phyloP scores from a whole-genome alignment of 148 eudicot genomes.

The Silene uniflora region DNA sequence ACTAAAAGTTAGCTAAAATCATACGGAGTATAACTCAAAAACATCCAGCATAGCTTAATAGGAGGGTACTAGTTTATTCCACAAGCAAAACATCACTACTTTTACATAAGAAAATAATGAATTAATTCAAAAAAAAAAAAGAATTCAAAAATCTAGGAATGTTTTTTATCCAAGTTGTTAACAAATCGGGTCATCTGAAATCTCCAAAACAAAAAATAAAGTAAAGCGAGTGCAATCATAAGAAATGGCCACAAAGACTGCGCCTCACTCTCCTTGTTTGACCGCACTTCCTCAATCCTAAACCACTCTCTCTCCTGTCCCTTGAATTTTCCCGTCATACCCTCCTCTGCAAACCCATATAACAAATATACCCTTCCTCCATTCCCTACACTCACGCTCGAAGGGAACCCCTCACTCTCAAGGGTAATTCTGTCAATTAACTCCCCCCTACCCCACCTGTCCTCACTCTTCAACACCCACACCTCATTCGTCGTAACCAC shows the following conservation, averaged over 20 bases:
- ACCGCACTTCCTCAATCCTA: conserved; percentile 54
- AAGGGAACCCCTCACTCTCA: conserved; percentile 49
- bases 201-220: conserved; percentile 73
- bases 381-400: conserved; percentile 53
- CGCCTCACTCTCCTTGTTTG: conserved; percentile 43
- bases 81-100: too few relatives aligned
- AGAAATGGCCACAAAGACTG: conserved; percentile 60
- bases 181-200: conserved; percentile 74
- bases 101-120: background rate
- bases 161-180: conserved; percentile 58
- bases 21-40: too few relatives aligned
- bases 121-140: background rate
- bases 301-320: conserved; percentile 52
- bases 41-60: too few relatives aligned
- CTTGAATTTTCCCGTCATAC: conserved; percentile 40
- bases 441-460: conserved; percentile 57
- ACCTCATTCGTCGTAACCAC: conserved; percentile 47
- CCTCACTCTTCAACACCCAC: conserved; percentile 61
- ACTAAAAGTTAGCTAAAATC: too few relatives aligned
- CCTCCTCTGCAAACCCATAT: conserved; percentile 78
- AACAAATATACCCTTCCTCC: conserved; percentile 72
- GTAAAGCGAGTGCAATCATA: conserved; percentile 70
- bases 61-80: too few relatives aligned
- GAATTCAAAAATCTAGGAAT: conserved; percentile 4
- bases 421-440: conserved; percentile 80